Conservation (phyloP, 129 eudicot genomes). For the Flaveria bidentis region DNA sequence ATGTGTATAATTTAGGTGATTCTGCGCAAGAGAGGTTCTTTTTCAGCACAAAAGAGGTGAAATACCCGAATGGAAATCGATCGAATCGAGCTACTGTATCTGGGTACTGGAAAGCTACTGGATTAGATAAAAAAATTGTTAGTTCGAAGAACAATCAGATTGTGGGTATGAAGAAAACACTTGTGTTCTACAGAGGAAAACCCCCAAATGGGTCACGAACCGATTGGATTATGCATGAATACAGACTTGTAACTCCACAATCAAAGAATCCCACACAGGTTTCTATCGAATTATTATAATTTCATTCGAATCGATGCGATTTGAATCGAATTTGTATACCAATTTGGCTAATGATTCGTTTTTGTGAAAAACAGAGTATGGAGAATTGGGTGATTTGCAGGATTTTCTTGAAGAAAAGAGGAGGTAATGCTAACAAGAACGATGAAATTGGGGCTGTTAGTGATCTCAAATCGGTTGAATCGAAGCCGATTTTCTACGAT, state of each 20-base stretch:
- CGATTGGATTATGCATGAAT: conserved; percentile 13
- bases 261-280: conserved; percentile 1
- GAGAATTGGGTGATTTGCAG: conserved; percentile 17
- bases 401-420: conserved; percentile 17
- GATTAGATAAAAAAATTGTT: conserved; percentile 1
- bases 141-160: conserved; percentile 4
- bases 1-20: not conserved
- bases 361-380: not conserved
- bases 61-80: conserved; percentile 19
- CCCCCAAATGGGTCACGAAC: conserved; percentile 15
- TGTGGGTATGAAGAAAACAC: conserved; percentile 13
- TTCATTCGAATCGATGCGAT: too few relatives aligned
- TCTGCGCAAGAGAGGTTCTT: conserved; percentile 6
- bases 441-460: not conserved
- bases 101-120: conserved; percentile 15
- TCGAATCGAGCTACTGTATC: conserved; percentile 12
- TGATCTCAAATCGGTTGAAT: not conserved
- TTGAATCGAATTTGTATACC: too few relatives aligned
- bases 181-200: not conserved
- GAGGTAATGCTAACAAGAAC: not conserved
- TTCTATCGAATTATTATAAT: too few relatives aligned
- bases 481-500: conserved; percentile 10
- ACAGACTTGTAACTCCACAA: not conserved
- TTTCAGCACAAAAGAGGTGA: conserved; percentile 5
- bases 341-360: not conserved